Evolutionary conservation across 2,329 filamentous ascomycete species (phyloP).

Genomic region (Ophiostoma sp.): DNA sequence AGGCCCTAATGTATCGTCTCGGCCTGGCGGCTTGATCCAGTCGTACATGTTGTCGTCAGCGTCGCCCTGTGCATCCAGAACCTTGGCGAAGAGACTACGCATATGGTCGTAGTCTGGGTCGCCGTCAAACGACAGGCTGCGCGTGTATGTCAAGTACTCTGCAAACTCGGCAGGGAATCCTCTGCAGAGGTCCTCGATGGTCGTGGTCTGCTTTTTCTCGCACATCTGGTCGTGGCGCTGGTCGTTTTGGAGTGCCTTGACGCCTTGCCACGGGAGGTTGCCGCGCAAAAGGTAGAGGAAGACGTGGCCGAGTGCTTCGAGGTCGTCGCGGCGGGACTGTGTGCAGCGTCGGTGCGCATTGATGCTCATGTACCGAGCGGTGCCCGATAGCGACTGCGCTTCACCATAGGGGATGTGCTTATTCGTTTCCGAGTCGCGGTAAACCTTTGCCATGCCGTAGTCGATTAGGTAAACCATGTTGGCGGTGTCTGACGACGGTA

Average conservation of each 20-base stretch:
- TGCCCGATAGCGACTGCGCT: slow-evolving; percentile 91
- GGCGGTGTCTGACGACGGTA: slow-evolving; percentile 79
- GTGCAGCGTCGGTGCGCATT: slow-evolving; percentile 96
- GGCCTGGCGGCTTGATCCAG: slow-evolving; percentile 86
- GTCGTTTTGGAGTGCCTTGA: slow-evolving; percentile 70
- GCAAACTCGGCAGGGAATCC: slow-evolving; percentile 94
- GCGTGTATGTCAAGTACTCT: slow-evolving; percentile 93
- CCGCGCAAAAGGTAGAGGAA: slow-evolving; percentile 70
- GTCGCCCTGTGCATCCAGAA: slow-evolving; percentile 85
- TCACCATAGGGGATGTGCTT: slow-evolving; percentile 97
- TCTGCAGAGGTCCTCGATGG: slow-evolving; percentile 92
- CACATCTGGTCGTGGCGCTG: slow-evolving; percentile 99
- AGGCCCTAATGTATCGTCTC: not conserved
- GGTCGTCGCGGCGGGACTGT: slow-evolving; percentile 89
- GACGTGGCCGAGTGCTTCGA: slow-evolving; percentile 79
- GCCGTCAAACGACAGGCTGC: slow-evolving; percentile 95
- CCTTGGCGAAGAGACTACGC: slow-evolving; percentile 88
- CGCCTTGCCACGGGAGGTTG: slow-evolving; percentile 64
- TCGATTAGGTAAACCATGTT: slow-evolving; percentile 98
- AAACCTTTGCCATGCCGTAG: slow-evolving; percentile 99
- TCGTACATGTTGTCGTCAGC: slow-evolving; percentile 97
- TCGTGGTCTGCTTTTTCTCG: slow-evolving; percentile 97
- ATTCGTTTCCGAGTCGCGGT: slow-evolving; percentile 96
- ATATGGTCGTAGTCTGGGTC: slow-evolving; percentile 98
- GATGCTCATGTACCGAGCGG: slow-evolving; percentile 98